Conservation (phyloP, 2,329 filamentous ascomycete species). For the Dactylellina drechsleri region DNA sequence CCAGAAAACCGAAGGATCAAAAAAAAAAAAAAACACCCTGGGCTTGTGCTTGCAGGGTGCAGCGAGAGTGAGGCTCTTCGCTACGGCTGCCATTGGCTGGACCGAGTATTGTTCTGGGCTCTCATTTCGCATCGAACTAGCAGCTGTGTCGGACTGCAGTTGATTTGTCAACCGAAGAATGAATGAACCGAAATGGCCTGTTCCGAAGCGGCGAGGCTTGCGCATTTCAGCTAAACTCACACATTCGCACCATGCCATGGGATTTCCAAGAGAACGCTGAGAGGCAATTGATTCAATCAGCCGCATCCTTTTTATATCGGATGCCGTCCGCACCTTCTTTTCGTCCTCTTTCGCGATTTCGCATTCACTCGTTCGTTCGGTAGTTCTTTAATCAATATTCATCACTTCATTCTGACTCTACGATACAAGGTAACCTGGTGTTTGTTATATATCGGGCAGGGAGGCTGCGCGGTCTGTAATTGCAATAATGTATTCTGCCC, state of each 20-base stretch:
- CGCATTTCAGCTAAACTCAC: conserved; percentile 20
- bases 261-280: not conserved
- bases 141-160: conserved; percentile 7
- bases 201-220: conserved; percentile 48
- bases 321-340: conserved; percentile 1
- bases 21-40: not conserved
- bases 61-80: conserved; percentile 30
- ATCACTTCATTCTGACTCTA: too few relatives aligned
- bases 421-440: too few relatives aligned
- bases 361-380: not conserved
- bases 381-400: too few relatives aligned
- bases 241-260: not conserved
- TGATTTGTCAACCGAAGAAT: conserved; percentile 25
- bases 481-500: conserved; percentile 40
- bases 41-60: not conserved
- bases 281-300: conserved; percentile 43
- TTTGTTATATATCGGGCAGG: too few relatives aligned
- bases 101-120: not conserved
- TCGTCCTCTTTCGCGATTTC: conserved; percentile 6
- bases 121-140: conserved; percentile 15
- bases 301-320: conserved; percentile 20
- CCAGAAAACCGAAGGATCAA: conserved; percentile 4
- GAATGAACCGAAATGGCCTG: not conserved
- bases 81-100: not conserved
- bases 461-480: not conserved